Conservation (phyloP, 2,329 filamentous ascomycete genomes). For the Onygena corvina region DNA sequence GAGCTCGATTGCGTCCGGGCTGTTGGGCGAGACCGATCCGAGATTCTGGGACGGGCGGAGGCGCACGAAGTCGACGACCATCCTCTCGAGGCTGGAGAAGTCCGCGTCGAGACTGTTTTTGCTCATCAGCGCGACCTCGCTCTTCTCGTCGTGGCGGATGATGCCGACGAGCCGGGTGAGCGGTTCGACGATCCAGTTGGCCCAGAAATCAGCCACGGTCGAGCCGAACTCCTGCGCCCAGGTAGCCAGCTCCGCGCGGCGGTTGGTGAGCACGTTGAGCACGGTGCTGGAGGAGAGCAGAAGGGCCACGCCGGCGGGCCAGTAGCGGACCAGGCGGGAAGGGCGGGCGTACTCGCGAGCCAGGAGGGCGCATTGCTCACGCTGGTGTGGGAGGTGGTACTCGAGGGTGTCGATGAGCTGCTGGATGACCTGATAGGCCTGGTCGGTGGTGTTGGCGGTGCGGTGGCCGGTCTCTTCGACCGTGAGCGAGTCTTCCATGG, state of each 20-base stretch:
- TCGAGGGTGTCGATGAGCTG: slow-evolving; percentile 49
- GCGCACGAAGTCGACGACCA: slow-evolving; percentile 93
- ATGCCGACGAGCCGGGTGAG: slow-evolving; percentile 72
- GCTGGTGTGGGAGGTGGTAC: slow-evolving; percentile 56
- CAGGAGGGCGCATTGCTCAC: slow-evolving; percentile 43
- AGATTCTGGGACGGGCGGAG: slow-evolving; percentile 49
- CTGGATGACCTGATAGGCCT: slow-evolving; percentile 22
- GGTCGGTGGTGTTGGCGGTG: slow-evolving; percentile 18
- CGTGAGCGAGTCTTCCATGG: slow-evolving; percentile 40
- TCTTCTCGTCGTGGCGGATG: slow-evolving; percentile 82
- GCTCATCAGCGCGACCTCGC: slow-evolving; percentile 94
- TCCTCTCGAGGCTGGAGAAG: slow-evolving; percentile 81
- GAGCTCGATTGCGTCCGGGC: slow-evolving; percentile 56
- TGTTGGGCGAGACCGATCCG: slow-evolving; percentile 43
- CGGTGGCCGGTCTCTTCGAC: slow-evolving; percentile 27
- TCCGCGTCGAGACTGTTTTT: slow-evolving; percentile 83
- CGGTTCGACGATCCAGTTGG: slow-evolving; percentile 90
- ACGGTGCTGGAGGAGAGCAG: slow-evolving; percentile 77
- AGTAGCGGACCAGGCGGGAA: slow-evolving; percentile 65
- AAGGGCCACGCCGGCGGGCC: slow-evolving; percentile 62
- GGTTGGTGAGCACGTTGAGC: slow-evolving; percentile 63
- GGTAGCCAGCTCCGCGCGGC: slow-evolving; percentile 60
- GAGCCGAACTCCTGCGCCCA: slow-evolving; percentile 70
- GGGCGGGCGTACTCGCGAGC: slow-evolving; percentile 62
- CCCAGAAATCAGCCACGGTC: slow-evolving; percentile 81